phyloP scores from a whole-genome alignment of 2,329 filamentous ascomycete genomes.

The Apiospora rasikravindrae region DNA sequence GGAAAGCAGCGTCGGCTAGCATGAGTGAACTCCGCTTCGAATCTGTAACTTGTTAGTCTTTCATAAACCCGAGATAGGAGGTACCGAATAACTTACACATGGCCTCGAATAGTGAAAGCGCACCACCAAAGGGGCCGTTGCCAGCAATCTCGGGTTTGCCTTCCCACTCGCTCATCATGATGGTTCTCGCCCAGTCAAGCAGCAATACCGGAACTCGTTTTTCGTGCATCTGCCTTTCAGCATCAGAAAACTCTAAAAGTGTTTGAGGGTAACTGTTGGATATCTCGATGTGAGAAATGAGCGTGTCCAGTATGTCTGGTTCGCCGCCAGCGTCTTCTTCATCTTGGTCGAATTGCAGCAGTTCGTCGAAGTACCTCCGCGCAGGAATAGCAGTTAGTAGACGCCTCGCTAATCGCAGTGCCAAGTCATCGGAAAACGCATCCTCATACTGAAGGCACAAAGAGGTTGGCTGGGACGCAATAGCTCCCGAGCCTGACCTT shows the following conservation, averaged over 20 bases:
- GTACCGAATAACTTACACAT: constrained; percentile 63
- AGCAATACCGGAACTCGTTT: constrained; percentile 61
- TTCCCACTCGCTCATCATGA: constrained; percentile 83
- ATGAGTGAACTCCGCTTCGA: constrained; percentile 67
- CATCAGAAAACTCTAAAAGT: constrained; percentile 53
- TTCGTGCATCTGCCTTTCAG: constrained; percentile 61
- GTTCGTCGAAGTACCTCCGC: constrained; percentile 55
- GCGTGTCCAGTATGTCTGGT: constrained; percentile 51
- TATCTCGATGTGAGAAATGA: constrained; percentile 60
- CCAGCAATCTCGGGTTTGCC: constrained; percentile 72
- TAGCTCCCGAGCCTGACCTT: constrained; percentile 51
- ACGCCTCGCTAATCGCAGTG: constrained; percentile 62
- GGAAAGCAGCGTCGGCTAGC: constrained; percentile 72
- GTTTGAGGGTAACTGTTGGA: constrained; percentile 51
- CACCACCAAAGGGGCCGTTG: constrained; percentile 76
- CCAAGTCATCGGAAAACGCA: constrained; percentile 65
- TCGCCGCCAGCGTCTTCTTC: constrained; percentile 39
- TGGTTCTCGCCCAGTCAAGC: constrained; percentile 74
- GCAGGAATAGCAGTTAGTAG: constrained; percentile 63
- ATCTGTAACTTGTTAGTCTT: constrained; percentile 47
- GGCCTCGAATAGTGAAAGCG: constrained; percentile 73
- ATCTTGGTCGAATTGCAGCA: constrained; percentile 44
- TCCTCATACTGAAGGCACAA: constrained; percentile 68
- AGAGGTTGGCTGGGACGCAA: constrained; percentile 51
- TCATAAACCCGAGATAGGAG: not conserved